Percentiles rank a stretch among this genome's conserved stretches.
phyloP scores from a whole-genome alignment of 129 eudicot species.

The Sambucus nigra region DNA sequence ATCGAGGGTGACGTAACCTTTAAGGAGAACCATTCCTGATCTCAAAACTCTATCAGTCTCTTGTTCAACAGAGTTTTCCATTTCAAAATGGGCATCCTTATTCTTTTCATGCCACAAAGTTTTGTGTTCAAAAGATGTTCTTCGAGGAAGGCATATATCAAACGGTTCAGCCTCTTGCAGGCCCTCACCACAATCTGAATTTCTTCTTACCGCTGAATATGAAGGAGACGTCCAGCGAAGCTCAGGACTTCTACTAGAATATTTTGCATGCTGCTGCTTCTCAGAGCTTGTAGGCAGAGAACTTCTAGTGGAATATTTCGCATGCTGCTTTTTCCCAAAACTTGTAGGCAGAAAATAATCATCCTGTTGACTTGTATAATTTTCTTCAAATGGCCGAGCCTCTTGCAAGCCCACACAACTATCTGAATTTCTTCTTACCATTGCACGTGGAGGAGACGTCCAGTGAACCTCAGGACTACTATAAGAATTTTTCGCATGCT shows the following conservation, averaged over 20 bases:
- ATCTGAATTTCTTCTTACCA: background rate
- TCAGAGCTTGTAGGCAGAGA: constrained; percentile 21
- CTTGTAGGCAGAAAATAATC: constrained; percentile 24
- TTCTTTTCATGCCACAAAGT: background rate
- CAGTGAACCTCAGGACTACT: constrained; percentile 1
- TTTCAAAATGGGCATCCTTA: background rate
- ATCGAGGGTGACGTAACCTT: constrained; percentile 20
- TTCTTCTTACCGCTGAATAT: background rate
- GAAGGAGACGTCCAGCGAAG: background rate
- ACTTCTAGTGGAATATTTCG: constrained; percentile 3
- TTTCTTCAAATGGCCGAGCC: background rate
- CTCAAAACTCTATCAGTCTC: constrained; percentile 22
- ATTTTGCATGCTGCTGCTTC: no score
- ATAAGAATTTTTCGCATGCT: background rate
- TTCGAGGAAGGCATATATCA: constrained; percentile 22
- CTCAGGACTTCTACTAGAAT: constrained; percentile 1
- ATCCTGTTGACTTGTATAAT: constrained; percentile 8
- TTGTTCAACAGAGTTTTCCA: constrained; percentile 8
- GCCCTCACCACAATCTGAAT: background rate
- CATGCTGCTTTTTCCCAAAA: constrained; percentile 29
- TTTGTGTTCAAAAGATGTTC: background rate
- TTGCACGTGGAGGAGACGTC: background rate
- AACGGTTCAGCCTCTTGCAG: constrained; percentile 17
- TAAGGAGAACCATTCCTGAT: constrained; percentile 55
- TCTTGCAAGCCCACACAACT: background rate